Evolutionary conservation across 164 flowering plant genomes (phyloP), one percentile per base, ranked within the genome.

Genomic region (Cinnamomum micranthum): DNA sequence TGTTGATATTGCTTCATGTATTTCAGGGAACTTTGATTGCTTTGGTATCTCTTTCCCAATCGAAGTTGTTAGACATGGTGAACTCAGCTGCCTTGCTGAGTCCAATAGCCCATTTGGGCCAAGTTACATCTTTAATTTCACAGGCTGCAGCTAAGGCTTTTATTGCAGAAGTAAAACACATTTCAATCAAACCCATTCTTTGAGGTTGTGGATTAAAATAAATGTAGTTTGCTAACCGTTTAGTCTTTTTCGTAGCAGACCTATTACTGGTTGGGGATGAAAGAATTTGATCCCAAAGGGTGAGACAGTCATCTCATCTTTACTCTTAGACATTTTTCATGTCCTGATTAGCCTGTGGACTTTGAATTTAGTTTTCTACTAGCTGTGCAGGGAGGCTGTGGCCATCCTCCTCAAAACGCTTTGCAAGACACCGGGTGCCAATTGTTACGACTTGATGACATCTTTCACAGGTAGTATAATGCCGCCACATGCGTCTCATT

Each of bases 1-100:
- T 22, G 20, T 2, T 2, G 23, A 50, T 52, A 22, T 14, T 17
- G 41, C 7, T 65, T 65, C 10, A 31, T 23, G 28, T 66, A 28
- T 27, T 9, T 1, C 68, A 91, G 96, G 97, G 97, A 65, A 91
- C 97, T 60, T 81, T 93, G 85, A 81, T 84, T 50, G 93, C 92
- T 35, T 73, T 93, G 64, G 92, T 90, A 66, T 79, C 92, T 4
- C 86, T 90, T 55, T 91, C 95, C 15, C 82, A 86, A 72, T 12
- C 76, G 5, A 80, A 85, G 71, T 71, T 84, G 25, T 1, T 88
- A 79, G 77, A 76, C 77, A 84, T 74, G 87, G 68, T 88, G 69
- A 85, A 86, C 68, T 88, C 97, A 35, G 91, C 92, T 71, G 93
- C 88, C 19, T 77, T 93, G 75, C 89, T 93, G 14, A 84, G 91